Conservation (phyloP, 1,284 basidiomycete genomes). For the Malassezia nana region DNA sequence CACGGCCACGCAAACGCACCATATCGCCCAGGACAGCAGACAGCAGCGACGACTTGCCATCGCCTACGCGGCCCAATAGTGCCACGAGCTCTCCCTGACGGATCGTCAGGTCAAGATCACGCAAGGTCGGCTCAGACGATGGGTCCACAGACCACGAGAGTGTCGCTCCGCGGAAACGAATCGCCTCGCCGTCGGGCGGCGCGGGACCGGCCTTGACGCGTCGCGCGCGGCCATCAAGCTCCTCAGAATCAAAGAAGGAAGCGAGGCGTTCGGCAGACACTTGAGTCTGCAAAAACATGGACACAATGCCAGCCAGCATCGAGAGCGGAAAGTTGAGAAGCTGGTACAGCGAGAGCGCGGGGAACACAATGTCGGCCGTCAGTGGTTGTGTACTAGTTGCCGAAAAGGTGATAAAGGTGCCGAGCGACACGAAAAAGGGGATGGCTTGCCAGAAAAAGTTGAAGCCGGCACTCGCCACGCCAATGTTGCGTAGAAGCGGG, state of each 20-base stretch:
- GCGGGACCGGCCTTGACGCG: constrained; percentile 1
- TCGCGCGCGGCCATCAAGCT: constrained; percentile 56
- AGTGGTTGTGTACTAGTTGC: constrained; percentile 61
- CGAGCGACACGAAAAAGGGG: constrained; percentile 59
- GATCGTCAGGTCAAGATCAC: constrained; percentile 65
- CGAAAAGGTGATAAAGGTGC: constrained; percentile 71
- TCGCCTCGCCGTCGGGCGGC: constrained; percentile 15
- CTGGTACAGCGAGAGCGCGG: constrained; percentile 83
- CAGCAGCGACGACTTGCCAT: constrained; percentile 60
- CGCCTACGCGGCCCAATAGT: constrained; percentile 79
- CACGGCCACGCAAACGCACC: constrained; percentile 63
- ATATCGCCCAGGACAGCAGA: constrained; percentile 70
- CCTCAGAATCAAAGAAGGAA: constrained; percentile 65
- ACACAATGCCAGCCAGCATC: constrained; percentile 61
- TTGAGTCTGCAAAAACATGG: constrained; percentile 56
- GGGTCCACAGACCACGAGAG: constrained; percentile 58
- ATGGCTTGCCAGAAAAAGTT: constrained; percentile 42
- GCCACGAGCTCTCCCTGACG: constrained; percentile 78
- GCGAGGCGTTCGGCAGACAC: constrained; percentile 75
- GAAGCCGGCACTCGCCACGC: constrained; percentile 36
- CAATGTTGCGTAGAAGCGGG: constrained; percentile 55
- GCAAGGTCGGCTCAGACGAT: constrained; percentile 57
- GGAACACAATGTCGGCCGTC: constrained; percentile 86
- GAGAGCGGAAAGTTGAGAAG: constrained; percentile 77
- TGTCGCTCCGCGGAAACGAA: constrained; percentile 51